Evolutionary conservation across 257 asterid species (phyloP).

Genomic region (Lantana camara): DNA sequence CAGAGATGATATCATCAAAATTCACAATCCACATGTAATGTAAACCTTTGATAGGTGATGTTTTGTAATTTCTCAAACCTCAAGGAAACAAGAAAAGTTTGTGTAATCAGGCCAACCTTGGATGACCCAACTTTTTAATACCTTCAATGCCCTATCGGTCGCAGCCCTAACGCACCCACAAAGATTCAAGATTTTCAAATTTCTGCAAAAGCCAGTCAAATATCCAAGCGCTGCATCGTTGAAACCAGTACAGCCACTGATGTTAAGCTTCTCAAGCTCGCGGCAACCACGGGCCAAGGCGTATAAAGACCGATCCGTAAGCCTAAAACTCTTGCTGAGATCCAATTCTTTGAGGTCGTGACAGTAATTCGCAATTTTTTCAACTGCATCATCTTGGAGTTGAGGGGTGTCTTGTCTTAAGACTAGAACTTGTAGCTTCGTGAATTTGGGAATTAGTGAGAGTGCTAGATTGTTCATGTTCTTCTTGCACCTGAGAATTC

Average conservation of each 20-base stretch:
- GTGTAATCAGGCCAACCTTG: no score
- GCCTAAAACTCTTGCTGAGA: slow-evolving; percentile 85
- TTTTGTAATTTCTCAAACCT: no score
- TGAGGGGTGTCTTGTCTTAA: slow-evolving; percentile 88
- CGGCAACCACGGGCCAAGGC: slow-evolving; percentile 86
- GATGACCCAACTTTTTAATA: slow-evolving; percentile 7
- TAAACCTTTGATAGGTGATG: no score
- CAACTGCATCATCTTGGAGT: slow-evolving; percentile 75
- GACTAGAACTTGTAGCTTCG: slow-evolving; percentile 66
- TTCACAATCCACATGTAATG: no score
- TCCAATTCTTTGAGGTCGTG: slow-evolving; percentile 85
- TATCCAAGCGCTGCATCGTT: slow-evolving; percentile 80
- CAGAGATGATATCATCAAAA: no score
- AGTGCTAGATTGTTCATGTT: slow-evolving; percentile 81
- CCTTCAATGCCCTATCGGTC: slow-evolving; percentile 91
- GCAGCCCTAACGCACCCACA: slow-evolving; percentile 92
- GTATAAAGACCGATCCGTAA: slow-evolving; percentile 74
- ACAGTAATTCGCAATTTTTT: slow-evolving; percentile 63
- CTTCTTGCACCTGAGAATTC: slow-evolving; percentile 78
- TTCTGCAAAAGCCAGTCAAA: slow-evolving; percentile 66
- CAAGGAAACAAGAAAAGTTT: no score
- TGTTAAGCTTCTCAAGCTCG: slow-evolving; percentile 71
- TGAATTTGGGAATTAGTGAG: slow-evolving; percentile 70
- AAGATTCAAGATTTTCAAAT: slow-evolving; percentile 71
- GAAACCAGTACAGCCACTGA: slow-evolving; percentile 88